These are phyloP conservation scores for Paraurostyla sp. DNA, from an alignment of 73 alveolate species.

Conservation along the genomic window DNA sequence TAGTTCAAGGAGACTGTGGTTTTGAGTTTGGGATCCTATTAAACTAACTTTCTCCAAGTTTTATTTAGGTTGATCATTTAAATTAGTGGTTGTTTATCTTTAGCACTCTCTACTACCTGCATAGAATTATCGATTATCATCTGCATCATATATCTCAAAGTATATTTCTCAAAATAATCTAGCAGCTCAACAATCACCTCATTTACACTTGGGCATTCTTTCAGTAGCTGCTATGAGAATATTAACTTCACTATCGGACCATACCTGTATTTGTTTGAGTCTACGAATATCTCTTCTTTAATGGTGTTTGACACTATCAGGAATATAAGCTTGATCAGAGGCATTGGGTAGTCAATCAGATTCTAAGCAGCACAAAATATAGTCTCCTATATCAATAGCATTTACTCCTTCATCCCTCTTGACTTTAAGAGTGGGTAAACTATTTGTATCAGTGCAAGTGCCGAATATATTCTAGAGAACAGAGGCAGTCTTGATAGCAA, in stretches of 20 bases:
- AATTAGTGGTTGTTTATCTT: neutral
- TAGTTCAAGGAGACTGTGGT: neutral
- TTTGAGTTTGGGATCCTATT: neutral
- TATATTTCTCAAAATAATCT: neutral
- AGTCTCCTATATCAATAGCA: constrained; percentile 34
- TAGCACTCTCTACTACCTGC: constrained; percentile 34
- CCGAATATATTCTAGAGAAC: constrained; percentile 16
- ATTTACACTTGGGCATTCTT: constrained; percentile 43
- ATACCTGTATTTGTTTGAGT: constrained; percentile 28
- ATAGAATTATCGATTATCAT: constrained; percentile 26
- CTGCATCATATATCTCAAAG: constrained; percentile 40
- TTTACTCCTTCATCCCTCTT: constrained; percentile 21
- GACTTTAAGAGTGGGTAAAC: constrained; percentile 1
- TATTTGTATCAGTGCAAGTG: constrained; percentile 10
- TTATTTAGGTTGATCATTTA: constrained; percentile 28
- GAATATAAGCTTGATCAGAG: constrained; percentile 32
- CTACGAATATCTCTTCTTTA: constrained; percentile 28
- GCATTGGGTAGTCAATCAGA: constrained; percentile 51
- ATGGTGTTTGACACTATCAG: neutral
- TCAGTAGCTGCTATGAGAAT: neutral
- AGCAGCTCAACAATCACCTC: constrained; percentile 3
- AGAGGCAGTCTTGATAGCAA: constrained; percentile 31
- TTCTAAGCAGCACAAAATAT: constrained; percentile 38
- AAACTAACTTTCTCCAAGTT: constrained; percentile 16
- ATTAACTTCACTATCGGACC: constrained; percentile 19